Base-by-base conservation (phyloP, 257 asterid species). In the Przewalskia tangutica region DNA sequence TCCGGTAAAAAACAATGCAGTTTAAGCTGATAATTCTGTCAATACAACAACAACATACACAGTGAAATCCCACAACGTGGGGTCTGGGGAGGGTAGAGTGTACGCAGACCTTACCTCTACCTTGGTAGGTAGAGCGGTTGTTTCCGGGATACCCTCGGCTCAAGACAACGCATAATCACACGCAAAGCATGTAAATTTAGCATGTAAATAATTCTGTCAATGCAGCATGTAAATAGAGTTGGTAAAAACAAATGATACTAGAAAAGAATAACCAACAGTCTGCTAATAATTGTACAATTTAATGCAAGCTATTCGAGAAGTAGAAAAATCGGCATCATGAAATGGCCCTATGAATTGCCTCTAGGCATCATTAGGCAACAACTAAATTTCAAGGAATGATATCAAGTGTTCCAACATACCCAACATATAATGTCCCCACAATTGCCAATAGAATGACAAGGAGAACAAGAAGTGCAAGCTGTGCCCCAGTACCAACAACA, bases 401-500 rank as follows among this genome's bases (percentile, higher is more conserved):
- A 55, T n/a, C 62, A 55, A 55, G 62, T 14, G 9, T 14, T 55
- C 62, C 23, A 77, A 68, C 93, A 83, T 89, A 90, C 95, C 93
- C 95, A 38, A 90, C 75, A 76, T 90, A 90, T 73, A 90, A 58
- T 90, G 86, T 88, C 79, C 91, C 91, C 66, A 85, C 88, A 83
- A 90, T 88, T 27, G 90, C 93, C 83, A 68, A 83, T 80, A 87
- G 79, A 67, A 90, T 84, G 84, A 90, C 91, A 48, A 88, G 89
- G 84, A 90, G 91, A 87, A 90, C 89, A 67, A 88, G 90, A 79
- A 88, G 48, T 5, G 93, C 90, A 36, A 90, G 82, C 81, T 90
- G 93, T 34, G 93, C 87, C 13, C 93, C 93, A n/a, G 88, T 90
- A 62, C 93, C 93, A 80, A 90, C 91, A 64, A 90, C 84, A 65